Percentiles rank a stretch among this genome's conserved stretches.
These are phyloP conservation scores for Fusarium sp. DNA, from an alignment of 2,329 filamentous ascomycete species.

Conservation along the genomic window DNA sequence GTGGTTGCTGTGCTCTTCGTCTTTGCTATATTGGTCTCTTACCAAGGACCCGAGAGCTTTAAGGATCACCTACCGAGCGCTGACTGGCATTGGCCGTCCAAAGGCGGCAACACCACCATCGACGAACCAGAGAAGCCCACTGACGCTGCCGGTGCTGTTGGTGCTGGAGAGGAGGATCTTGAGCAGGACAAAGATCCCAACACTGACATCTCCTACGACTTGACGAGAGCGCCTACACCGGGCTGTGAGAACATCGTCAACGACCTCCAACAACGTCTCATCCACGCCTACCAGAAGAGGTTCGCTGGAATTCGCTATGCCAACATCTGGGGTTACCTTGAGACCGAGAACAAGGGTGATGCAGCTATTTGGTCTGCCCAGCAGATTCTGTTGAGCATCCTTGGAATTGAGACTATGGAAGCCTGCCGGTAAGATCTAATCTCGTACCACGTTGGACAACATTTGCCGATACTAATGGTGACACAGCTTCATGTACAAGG, in stretches of 20 bases:
- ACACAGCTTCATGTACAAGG: slow-evolving; percentile 45
- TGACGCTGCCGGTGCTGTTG: slow-evolving; percentile 22
- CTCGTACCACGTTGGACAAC: slow-evolving; percentile 14
- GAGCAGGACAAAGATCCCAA: slow-evolving; percentile 31
- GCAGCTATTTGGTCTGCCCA: slow-evolving; percentile 49
- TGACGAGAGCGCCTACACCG: slow-evolving; percentile 32
- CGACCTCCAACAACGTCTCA: slow-evolving; percentile 47
- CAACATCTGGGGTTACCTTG: slow-evolving; percentile 50
- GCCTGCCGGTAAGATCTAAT: slow-evolving; percentile 43
- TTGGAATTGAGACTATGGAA: slow-evolving; percentile 49
- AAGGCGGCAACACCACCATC: slow-evolving; percentile 21
- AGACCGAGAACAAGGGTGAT: slow-evolving; percentile 50
- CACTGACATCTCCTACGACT: slow-evolving; percentile 45
- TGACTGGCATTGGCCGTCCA: slow-evolving; percentile 43
- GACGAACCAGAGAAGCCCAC: slow-evolving; percentile 26
- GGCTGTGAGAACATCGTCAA: slow-evolving; percentile 48
- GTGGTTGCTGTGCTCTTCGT: slow-evolving; percentile 42
- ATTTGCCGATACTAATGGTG: slow-evolving; percentile 28
- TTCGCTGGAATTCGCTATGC: slow-evolving; percentile 46
- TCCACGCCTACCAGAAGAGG: slow-evolving; percentile 46
- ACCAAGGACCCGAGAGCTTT: slow-evolving; percentile 39
- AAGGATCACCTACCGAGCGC: slow-evolving; percentile 33
- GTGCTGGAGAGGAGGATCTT: slow-evolving; percentile 36
- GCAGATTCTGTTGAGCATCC: slow-evolving; percentile 46
- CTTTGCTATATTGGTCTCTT: slow-evolving; percentile 41